phyloP scores from a whole-genome alignment of 1,284 basidiomycete species.

The Mycena sp. region DNA sequence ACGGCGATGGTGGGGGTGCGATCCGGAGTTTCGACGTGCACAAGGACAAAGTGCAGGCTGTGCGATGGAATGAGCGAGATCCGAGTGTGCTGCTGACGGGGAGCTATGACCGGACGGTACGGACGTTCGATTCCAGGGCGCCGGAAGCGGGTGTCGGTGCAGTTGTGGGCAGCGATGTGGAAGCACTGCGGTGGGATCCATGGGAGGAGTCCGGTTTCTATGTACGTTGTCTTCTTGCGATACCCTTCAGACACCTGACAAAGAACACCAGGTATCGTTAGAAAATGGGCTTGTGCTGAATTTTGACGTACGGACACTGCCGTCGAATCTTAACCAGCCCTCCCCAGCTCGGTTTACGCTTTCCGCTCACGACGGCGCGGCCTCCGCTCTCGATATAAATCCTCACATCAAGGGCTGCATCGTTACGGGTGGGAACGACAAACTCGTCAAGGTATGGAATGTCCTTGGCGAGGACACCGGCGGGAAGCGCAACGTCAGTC shows the following conservation, averaged over 20 bases:
- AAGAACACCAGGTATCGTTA: conserved; percentile 75
- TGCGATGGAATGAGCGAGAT: conserved; percentile 93
- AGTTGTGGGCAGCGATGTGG: conserved; percentile 89
- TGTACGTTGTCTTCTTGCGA: conserved; percentile 59
- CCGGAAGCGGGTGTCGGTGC: conserved; percentile 84
- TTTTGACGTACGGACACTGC: conserved; percentile 89
- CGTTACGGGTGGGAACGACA: conserved; percentile 94
- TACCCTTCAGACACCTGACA: conserved; percentile 16
- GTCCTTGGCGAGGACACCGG: conserved; percentile 72
- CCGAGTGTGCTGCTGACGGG: conserved; percentile 93
- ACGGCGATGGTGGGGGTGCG: conserved; percentile 65
- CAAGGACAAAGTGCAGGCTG: conserved; percentile 96
- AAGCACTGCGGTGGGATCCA: conserved; percentile 95
- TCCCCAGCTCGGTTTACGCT: conserved; percentile 88
- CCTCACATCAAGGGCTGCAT: conserved; percentile 92
- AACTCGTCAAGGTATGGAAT: conserved; percentile 96
- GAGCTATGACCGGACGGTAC: conserved; percentile 92
- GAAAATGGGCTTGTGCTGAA: conserved; percentile 94
- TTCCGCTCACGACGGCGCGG: conserved; percentile 94
- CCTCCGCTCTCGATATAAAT: conserved; percentile 92
- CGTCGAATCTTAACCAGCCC: conserved; percentile 67
- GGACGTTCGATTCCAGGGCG: conserved; percentile 92
- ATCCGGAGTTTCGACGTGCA: conserved; percentile 91
- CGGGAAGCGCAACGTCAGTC: conserved; percentile 82
- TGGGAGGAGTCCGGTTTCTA: conserved; percentile 91